These are phyloP conservation scores for Metarhizium humberi DNA, from an alignment of 2,329 filamentous ascomycete genomes.

Conservation along the genomic window DNA sequence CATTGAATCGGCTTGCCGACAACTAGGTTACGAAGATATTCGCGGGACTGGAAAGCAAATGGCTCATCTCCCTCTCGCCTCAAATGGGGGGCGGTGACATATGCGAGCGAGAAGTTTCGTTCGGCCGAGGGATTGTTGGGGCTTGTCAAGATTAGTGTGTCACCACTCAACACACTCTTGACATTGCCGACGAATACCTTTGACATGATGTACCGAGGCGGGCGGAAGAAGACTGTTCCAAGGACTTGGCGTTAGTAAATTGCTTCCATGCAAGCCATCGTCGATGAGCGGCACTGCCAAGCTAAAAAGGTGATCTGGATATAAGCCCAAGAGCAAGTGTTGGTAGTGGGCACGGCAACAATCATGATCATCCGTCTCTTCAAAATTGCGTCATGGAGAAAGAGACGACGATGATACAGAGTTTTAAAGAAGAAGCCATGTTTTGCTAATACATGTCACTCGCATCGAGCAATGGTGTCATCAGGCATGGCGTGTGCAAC, in stretches of 20 bases:
- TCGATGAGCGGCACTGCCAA: background rate
- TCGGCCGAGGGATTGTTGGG: constrained; percentile 74
- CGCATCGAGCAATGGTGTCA: background rate
- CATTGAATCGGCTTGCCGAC: constrained; percentile 86
- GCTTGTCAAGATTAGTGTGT: constrained; percentile 78
- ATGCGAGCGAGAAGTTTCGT: constrained; percentile 82
- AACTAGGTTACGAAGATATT: constrained; percentile 74
- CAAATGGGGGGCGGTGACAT: constrained; percentile 80
- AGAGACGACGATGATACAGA: background rate
- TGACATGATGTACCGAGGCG: constrained; percentile 30
- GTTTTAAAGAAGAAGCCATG: background rate
- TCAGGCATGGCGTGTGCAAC: background rate
- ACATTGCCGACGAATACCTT: constrained; percentile 61
- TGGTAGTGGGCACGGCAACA: background rate
- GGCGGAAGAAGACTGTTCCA: constrained; percentile 7
- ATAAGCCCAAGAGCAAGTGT: background rate
- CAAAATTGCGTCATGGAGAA: background rate
- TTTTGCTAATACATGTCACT: background rate
- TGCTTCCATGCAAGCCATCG: background rate
- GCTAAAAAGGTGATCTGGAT: background rate
- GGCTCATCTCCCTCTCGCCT: constrained; percentile 86
- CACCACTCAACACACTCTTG: constrained; percentile 90
- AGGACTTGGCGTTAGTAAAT: background rate
- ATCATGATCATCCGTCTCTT: background rate
- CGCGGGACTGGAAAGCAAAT: constrained; percentile 88